Percentiles rank a stretch among this genome's conserved stretches.
Evolutionary conservation across 2,329 filamentous ascomycete species (phyloP).

Genomic region (Aspergillus piperis): DNA sequence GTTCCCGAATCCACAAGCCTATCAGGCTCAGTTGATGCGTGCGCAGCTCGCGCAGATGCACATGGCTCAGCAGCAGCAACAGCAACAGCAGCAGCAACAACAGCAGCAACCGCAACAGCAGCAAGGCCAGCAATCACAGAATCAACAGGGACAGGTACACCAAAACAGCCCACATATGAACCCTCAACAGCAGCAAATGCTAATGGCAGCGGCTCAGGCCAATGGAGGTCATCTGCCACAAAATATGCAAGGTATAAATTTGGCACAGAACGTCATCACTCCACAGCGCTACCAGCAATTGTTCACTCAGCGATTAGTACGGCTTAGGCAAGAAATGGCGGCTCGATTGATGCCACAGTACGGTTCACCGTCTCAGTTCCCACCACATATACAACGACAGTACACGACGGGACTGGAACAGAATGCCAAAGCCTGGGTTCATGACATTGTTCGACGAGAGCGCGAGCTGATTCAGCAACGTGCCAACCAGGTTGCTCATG

Average conservation of each 20-base stretch:
- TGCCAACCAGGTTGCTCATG: slow-evolving; percentile 32
- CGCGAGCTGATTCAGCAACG: slow-evolving; percentile 36
- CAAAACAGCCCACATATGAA: slow-evolving; percentile 39
- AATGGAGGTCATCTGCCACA: slow-evolving; percentile 39
- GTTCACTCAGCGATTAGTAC: slow-evolving; percentile 39
- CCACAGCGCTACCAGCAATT: slow-evolving; percentile 39
- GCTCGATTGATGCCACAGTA: slow-evolving; percentile 41
- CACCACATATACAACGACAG: slow-evolving; percentile 40
- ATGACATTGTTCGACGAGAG: slow-evolving; percentile 42
- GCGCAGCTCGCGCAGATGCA: slow-evolving; percentile 43
- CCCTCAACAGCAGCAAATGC: slow-evolving; percentile 39
- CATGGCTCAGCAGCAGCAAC: slow-evolving; percentile 36
- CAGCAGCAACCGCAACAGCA: slow-evolving; percentile 25
- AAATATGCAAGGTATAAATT: slow-evolving; percentile 31
- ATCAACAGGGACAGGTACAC: slow-evolving; percentile 29
- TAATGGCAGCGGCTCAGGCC: slow-evolving; percentile 43
- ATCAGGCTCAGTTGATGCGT: slow-evolving; percentile 42
- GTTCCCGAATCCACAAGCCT: slow-evolving; percentile 35
- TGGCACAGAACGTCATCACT: slow-evolving; percentile 29
- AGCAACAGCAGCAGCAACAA: slow-evolving; percentile 26
- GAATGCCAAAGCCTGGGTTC: slow-evolving; percentile 39
- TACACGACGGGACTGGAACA: slow-evolving; percentile 41
- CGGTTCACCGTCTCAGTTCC: slow-evolving; percentile 42
- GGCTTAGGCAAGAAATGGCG: slow-evolving; percentile 41
- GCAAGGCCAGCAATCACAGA: slow-evolving; percentile 26